These are phyloP conservation scores for Candida lessepsii DNA, from an alignment of 805 yeast species.

Conservation along the genomic window DNA sequence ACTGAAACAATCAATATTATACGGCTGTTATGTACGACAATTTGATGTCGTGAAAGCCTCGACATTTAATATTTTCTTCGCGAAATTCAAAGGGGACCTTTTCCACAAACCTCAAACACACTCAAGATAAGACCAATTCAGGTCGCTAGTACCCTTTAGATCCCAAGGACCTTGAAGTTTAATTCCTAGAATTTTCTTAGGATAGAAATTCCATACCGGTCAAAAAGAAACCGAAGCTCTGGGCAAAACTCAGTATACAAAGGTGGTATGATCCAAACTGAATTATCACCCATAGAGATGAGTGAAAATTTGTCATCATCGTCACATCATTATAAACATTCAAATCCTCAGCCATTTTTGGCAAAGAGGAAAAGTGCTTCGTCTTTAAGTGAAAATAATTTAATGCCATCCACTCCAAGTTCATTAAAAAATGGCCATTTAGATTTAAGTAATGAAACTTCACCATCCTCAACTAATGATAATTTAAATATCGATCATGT, in stretches of 20 bases:
- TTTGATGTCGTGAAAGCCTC: not conserved
- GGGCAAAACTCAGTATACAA: no score
- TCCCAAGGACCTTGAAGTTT: no score
- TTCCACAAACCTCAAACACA: conserved; percentile 8
- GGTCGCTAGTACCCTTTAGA: not conserved
- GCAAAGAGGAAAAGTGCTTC: conserved; percentile 7
- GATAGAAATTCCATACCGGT: no score
- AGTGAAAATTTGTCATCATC: not conserved
- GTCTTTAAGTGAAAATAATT: conserved; percentile 11
- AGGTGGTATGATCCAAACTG: conserved; percentile 7
- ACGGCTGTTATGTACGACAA: not conserved
- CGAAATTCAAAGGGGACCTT: conserved; percentile 1
- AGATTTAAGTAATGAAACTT: conserved; percentile 16
- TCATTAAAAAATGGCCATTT: conserved; percentile 12
- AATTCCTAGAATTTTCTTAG: no score
- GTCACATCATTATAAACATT: not conserved
- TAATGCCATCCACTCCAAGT: conserved; percentile 14
- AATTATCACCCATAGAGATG: conserved; percentile 1
- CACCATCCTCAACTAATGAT: conserved; percentile 16
- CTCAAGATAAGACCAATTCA: conserved; percentile 1
- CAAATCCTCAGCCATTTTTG: not conserved
- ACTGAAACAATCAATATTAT: no score
- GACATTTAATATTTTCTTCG: conserved; percentile 5
- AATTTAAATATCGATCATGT: conserved; percentile 3
- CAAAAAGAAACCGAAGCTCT: no score